Evolutionary conservation across 192 early-diverging fungal species (phyloP), one percentile per base, ranked within the genome.

Genomic region (Coemansia sp.): DNA sequence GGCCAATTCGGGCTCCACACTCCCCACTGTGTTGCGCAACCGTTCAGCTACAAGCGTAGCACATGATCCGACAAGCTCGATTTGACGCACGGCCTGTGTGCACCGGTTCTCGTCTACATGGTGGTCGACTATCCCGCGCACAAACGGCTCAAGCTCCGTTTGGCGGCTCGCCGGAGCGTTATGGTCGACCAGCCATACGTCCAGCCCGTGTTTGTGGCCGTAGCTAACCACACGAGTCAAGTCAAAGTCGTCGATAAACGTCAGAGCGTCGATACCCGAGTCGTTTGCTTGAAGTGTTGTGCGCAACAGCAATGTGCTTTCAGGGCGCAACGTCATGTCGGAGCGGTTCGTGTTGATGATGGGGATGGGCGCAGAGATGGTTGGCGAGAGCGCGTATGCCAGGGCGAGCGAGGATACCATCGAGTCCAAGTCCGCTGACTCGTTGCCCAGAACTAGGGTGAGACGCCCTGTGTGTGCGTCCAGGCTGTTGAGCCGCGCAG

Each of bases 361-460:
- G 1, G 81, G 75, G 9, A 82, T 63, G 10, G 54, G 57, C 3
- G 1, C 28, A 26, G 22, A 31, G 10, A 36, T n/a, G 3, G 12
- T 31, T 15, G 23, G 22, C 8, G 50, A 57, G 21, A 83, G 69
- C 9, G 34, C 58, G 47, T 76, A 83, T 1, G 82, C 71, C 7
- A 78, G 69, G 0, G 71, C 44, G 0, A 83, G 59, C 4, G 82
- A 78, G 25, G 73, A 75, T 5, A 73, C 77, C 60, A 83, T 68
- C 1, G 82, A 83, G 47, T 83, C 82, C 3, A 83, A 47, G 58
- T 83, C 82, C 17, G 78, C 78, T 1, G 78, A 81, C 64, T 81
- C 78, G 40, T 81, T 81, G 31, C 78, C 78, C 19, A 81, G 64
- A 2, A 81, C 78, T 36, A 81, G 46, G 7, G 78, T 74, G n/a